These are phyloP conservation scores for Rosa persica DNA, from an alignment of 306 rosid species.

Conservation along the genomic window DNA sequence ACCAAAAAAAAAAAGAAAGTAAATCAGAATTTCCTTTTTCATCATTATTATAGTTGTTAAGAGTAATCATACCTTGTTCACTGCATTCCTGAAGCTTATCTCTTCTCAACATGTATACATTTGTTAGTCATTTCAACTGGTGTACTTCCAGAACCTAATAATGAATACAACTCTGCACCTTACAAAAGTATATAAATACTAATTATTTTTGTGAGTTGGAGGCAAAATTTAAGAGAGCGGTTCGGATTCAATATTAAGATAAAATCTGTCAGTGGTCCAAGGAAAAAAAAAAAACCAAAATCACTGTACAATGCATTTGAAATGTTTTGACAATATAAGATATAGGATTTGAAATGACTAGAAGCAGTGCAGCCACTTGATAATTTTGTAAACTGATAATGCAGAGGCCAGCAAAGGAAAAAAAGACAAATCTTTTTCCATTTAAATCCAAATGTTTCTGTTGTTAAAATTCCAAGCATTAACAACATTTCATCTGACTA, in stretches of 20 bases:
- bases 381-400: background rate
- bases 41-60: background rate
- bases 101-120: background rate
- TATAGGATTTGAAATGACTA: background rate
- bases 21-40: constrained; percentile 1
- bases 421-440: background rate
- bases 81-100: background rate
- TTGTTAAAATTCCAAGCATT: background rate
- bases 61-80: background rate
- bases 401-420: background rate
- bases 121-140: background rate
- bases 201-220: no score
- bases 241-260: background rate
- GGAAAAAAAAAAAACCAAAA: background rate
- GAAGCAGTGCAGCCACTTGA: background rate
- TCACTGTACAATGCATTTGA: background rate
- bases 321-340: background rate
- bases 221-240: background rate
- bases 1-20: background rate
- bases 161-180: background rate
- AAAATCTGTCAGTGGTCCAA: background rate
- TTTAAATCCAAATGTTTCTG: background rate
- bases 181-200: no score
- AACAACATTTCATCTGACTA: no score
- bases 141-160: background rate